These are phyloP conservation scores for Ceratocystis alfenasii DNA, from an alignment of 2,329 filamentous ascomycete genomes.

Conservation along the genomic window DNA sequence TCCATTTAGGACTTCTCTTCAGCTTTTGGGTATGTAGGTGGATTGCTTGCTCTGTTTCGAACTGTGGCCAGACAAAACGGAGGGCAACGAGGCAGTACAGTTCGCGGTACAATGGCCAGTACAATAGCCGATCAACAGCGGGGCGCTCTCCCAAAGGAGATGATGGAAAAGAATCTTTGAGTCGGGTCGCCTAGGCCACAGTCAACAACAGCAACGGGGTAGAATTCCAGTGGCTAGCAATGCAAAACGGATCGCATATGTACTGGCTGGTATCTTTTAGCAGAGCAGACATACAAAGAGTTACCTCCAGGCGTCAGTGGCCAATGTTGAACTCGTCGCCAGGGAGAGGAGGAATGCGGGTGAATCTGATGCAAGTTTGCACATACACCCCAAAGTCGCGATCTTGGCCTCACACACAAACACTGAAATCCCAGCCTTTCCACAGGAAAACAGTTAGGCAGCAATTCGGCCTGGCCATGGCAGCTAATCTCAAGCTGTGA, in stretches of 20 bases:
- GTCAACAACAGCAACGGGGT: conserved; percentile 10
- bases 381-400: conserved; percentile 3
- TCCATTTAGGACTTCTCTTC: conserved; percentile 1
- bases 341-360: conserved; percentile 11
- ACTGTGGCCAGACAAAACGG: background rate
- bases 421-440: background rate
- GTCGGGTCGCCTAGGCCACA: conserved; percentile 13
- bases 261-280: background rate
- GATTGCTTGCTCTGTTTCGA: conserved; percentile 9
- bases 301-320: background rate
- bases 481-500: background rate
- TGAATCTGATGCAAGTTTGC: background rate
- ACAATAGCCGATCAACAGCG: background rate
- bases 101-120: too few species aligned
- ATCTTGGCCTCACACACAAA: background rate
- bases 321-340: background rate
- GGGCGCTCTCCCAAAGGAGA: conserved; percentile 8
- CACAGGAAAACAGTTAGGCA: background rate
- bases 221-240: conserved; percentile 6
- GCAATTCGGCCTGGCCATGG: background rate
- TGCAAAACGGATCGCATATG: background rate
- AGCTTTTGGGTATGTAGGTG: background rate
- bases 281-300: background rate
- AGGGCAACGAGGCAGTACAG: background rate
- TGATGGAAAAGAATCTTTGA: background rate